A percentile compares a stretch with the other conserved stretches of the same genome.
phyloP scores from a whole-genome alignment of 352 stramenopile genomes.

The Phytophthora pseudosyringae region DNA sequence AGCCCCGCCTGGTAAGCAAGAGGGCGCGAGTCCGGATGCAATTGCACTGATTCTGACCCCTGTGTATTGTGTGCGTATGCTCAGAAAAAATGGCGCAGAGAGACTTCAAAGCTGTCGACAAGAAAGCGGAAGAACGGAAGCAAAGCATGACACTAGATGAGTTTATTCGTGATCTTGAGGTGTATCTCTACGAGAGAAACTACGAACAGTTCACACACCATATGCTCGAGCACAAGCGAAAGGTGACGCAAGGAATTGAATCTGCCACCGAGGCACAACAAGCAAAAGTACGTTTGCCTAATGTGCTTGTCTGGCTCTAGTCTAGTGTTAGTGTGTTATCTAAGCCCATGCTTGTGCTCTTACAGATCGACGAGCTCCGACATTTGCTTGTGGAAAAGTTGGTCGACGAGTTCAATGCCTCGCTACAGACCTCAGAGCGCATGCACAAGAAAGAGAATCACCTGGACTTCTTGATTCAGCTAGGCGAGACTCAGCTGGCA shows the following conservation, averaged over 20 bases:
- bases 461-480: constrained; percentile 72
- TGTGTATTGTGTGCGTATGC: constrained; percentile 4
- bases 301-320: background rate
- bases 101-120: constrained; percentile 54
- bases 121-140: constrained; percentile 51
- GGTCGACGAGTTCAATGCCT: constrained; percentile 79
- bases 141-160: constrained; percentile 59
- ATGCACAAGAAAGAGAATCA: constrained; percentile 89
- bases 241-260: constrained; percentile 44
- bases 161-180: constrained; percentile 76
- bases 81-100: constrained; percentile 46
- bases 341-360: background rate
- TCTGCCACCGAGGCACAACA: constrained; percentile 52
- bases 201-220: constrained; percentile 67
- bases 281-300: constrained; percentile 36
- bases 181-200: constrained; percentile 67
- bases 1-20: constrained; percentile 43
- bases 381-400: constrained; percentile 63
- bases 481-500: constrained; percentile 67
- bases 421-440: constrained; percentile 77
- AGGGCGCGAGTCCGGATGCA: background rate
- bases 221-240: constrained; percentile 60
- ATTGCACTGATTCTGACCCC: background rate
- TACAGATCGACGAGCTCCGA: constrained; percentile 58
- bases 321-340: background rate